Evolutionary conservation across 331 rosid genomes (phyloP).

Genomic region (Quercus tomentella): DNA sequence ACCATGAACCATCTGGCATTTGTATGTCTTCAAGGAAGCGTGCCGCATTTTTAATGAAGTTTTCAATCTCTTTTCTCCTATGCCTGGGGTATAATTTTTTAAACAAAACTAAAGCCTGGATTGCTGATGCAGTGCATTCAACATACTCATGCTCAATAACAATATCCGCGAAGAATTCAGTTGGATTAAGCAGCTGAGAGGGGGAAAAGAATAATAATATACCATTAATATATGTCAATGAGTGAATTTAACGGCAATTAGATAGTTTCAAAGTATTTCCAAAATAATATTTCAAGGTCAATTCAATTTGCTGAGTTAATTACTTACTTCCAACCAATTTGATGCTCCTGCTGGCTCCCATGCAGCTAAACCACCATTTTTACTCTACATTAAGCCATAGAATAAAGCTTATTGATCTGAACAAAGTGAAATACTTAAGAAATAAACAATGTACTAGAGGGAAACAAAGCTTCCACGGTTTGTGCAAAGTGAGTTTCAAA

Average conservation of each 20-base stretch:
- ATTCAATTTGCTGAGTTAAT: neutral
- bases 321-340: constrained; percentile 75
- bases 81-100: constrained; percentile 60
- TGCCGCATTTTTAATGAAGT: constrained; percentile 57
- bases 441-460: neutral
- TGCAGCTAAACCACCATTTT: constrained; percentile 65
- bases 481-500: too few species aligned
- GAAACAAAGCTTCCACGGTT: neutral
- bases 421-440: neutral
- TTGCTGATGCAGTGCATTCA: constrained; percentile 74
- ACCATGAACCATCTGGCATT: constrained; percentile 74
- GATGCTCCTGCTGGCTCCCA: constrained; percentile 73
- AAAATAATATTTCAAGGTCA: neutral
- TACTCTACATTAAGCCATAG: constrained; percentile 37
- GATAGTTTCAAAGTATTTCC: neutral
- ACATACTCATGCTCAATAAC: constrained; percentile 69
- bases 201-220: neutral
- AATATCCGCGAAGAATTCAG: constrained; percentile 61
- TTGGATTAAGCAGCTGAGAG: constrained; percentile 61
- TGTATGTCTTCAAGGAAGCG: constrained; percentile 59
- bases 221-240: neutral
- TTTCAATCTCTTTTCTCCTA: constrained; percentile 66
- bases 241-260: neutral
- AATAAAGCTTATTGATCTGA: neutral
- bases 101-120: constrained; percentile 55